Conservation (phyloP, 495 filamentous ascomycete genomes). For the Amniculicola lignicola region DNA sequence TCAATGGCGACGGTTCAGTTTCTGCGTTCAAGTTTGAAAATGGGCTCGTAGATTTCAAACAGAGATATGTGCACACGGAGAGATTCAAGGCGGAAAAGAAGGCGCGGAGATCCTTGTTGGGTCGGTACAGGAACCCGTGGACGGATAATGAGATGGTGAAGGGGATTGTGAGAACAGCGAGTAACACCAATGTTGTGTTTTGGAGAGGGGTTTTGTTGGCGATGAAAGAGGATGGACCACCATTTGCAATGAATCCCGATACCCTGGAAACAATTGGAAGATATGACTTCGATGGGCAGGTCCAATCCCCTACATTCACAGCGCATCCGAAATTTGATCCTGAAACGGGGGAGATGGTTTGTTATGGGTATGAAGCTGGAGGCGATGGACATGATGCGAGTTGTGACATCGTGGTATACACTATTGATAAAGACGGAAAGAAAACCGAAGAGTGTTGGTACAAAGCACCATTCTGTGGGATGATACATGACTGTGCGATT, state of each 20-base stretch:
- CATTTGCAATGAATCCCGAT: conserved; percentile 34
- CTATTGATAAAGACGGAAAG: conserved; percentile 33
- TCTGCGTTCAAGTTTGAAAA: conserved; percentile 52
- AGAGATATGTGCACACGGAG: conserved; percentile 34
- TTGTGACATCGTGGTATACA: conserved; percentile 33
- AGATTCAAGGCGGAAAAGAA: conserved; percentile 29
- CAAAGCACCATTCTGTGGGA: conserved; percentile 35
- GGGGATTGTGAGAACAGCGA: conserved; percentile 31
- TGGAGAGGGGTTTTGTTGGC: conserved; percentile 34
- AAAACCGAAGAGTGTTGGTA: conserved; percentile 37
- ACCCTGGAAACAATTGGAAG: conserved; percentile 34
- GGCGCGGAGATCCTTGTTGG: conserved; percentile 29
- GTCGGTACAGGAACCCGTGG: conserved; percentile 34
- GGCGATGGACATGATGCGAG: conserved; percentile 34
- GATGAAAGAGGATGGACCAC: conserved; percentile 35
- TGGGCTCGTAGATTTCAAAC: conserved; percentile 43
- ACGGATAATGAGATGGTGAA: conserved; percentile 35
- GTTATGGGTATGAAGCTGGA: conserved; percentile 42
- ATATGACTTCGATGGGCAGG: conserved; percentile 54
- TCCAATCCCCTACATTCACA: conserved; percentile 53
- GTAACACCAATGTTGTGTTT: conserved; percentile 35
- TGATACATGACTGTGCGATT: conserved; percentile 36
- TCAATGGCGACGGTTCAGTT: conserved; percentile 43
- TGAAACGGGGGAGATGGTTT: conserved; percentile 48
- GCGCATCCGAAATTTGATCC: conserved; percentile 63